Evolutionary conservation across 371 early-diverging fungal species (phyloP).

Genomic region (Mucor circinelloides): DNA sequence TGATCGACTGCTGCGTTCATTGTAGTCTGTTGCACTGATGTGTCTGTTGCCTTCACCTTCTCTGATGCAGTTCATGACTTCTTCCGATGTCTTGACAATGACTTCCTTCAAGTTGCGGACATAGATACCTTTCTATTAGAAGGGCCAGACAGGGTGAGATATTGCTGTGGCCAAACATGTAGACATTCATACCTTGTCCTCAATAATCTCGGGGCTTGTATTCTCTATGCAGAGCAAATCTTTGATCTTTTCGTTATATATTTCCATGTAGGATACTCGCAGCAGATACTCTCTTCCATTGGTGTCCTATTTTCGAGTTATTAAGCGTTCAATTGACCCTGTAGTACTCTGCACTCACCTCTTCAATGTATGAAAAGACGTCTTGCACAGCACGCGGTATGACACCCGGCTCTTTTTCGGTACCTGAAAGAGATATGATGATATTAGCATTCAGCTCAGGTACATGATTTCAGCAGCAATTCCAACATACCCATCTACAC

Average conservation of each 20-base stretch:
- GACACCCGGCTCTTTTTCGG: conserved; percentile 50
- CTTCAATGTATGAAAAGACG: conserved; percentile 47
- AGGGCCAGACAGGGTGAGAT: not conserved
- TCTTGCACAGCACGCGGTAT: conserved; percentile 49
- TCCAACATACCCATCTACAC: conserved; percentile 27
- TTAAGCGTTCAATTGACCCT: not conserved
- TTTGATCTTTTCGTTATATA: conserved; percentile 93
- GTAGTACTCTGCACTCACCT: conserved; percentile 19
- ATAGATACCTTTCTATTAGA: conserved; percentile 74
- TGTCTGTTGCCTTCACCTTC: conserved; percentile 82
- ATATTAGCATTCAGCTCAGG: not conserved
- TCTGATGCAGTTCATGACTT: conserved; percentile 77
- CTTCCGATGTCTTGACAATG: conserved; percentile 80
- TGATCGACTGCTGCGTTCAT: conserved; percentile 82
- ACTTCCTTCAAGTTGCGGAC: conserved; percentile 87
- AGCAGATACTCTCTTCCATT: conserved; percentile 73
- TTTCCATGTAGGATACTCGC: conserved; percentile 93
- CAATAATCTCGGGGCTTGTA: conserved; percentile 76
- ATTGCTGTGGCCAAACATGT: no score
- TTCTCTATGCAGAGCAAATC: conserved; percentile 77
- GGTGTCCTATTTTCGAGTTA: conserved; percentile 6
- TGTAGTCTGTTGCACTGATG: conserved; percentile 85
- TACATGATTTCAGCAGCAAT: conserved; percentile 31
- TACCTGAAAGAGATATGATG: conserved; percentile 32
- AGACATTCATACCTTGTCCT: conserved; percentile 53